Evolutionary conservation across 2,329 filamentous ascomycete species (phyloP).

Genomic region (Camillea tinctor): DNA sequence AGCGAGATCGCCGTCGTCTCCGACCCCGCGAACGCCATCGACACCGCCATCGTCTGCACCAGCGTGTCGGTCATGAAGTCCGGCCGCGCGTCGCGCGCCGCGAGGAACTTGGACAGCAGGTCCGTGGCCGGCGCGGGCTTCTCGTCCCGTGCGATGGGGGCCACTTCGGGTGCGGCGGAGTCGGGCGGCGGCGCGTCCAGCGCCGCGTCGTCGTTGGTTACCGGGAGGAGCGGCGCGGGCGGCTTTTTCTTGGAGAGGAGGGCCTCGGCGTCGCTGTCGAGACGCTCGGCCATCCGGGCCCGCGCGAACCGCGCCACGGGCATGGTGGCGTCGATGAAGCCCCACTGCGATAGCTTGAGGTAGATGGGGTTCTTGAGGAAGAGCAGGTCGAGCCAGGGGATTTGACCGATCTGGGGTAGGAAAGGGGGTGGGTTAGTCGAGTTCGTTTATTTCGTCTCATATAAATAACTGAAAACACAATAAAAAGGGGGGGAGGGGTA

Average conservation of each 20-base stretch:
- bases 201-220: slow-evolving; percentile 36
- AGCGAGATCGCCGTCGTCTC: slow-evolving; percentile 79
- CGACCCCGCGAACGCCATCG: slow-evolving; percentile 71
- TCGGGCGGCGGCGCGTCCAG: neutral
- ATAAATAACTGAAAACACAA: neutral
- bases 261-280: slow-evolving; percentile 32
- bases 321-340: slow-evolving; percentile 66
- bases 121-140: slow-evolving; percentile 47
- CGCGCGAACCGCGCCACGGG: slow-evolving; percentile 72
- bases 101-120: slow-evolving; percentile 70
- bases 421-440: neutral
- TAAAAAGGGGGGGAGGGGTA: neutral
- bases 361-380: slow-evolving; percentile 74
- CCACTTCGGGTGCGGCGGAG: slow-evolving; percentile 19
- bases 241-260: slow-evolving; percentile 26
- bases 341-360: slow-evolving; percentile 65
- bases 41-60: slow-evolving; percentile 70
- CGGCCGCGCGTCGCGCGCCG: slow-evolving; percentile 64
- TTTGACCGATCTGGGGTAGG: slow-evolving; percentile 62
- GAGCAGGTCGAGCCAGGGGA: slow-evolving; percentile 67
- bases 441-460: neutral
- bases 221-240: slow-evolving; percentile 33
- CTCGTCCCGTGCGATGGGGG: too few species aligned
- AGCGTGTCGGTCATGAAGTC: slow-evolving; percentile 70
- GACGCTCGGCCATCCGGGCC: slow-evolving; percentile 64